Conservation (phyloP, 441 rosid genomes). For the Jatropha multifida region DNA sequence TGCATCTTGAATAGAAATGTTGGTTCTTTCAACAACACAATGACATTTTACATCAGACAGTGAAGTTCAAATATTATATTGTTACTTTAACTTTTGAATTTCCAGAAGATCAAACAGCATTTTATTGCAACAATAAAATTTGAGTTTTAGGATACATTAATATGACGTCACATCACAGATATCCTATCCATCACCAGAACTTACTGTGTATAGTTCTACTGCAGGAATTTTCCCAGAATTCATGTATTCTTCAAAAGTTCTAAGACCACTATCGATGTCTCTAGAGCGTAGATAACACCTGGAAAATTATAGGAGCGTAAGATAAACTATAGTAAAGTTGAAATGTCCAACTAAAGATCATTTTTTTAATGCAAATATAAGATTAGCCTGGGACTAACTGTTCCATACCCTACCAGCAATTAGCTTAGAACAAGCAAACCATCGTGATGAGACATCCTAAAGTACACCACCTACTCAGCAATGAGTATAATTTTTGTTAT, state of each 20-base stretch:
- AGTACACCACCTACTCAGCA: not conserved
- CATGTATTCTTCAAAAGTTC: conserved; percentile 58
- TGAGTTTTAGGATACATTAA: not conserved
- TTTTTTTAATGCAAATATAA: not conserved
- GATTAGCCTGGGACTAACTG: not conserved
- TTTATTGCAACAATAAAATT: conserved; percentile 1
- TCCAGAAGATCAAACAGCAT: not conserved
- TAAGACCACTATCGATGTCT: conserved; percentile 66
- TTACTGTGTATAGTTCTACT: conserved; percentile 67
- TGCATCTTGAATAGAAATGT: not conserved
- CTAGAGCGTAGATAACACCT: conserved; percentile 84
- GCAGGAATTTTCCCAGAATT: conserved; percentile 45
- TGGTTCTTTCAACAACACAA: not conserved
- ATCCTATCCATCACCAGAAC: conserved; percentile 19
- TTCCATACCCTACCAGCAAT: not conserved
- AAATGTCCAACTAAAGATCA: not conserved
- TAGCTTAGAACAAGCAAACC: not conserved
- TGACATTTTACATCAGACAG: not conserved
- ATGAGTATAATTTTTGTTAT: too few relatives aligned
- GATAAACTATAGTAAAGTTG: not conserved
- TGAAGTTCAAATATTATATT: not conserved
- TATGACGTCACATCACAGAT: conserved; percentile 8
- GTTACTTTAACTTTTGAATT: not conserved
- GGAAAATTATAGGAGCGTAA: not conserved
- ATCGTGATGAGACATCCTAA: not conserved